Evolutionary conservation across 768 basidiomycete species (phyloP).

Genomic region (Naganishia vishniacii): DNA sequence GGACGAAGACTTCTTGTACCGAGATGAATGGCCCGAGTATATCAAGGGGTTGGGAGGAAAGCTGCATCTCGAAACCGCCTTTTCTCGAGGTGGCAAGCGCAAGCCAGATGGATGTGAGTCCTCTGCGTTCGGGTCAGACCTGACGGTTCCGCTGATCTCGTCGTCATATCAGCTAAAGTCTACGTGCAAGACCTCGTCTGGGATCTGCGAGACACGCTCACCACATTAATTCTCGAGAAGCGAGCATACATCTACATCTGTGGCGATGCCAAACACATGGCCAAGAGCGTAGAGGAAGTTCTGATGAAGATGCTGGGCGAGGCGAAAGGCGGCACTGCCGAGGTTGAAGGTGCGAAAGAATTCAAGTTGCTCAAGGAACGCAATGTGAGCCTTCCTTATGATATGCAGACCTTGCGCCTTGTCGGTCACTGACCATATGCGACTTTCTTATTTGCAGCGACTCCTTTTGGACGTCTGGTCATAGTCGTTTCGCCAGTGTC

Average conservation of each 20-base stretch:
- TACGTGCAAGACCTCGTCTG: conserved; percentile 98
- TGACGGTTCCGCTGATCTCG: background rate
- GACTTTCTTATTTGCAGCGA: conserved; percentile 7
- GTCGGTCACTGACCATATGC: background rate
- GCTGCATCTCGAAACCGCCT: conserved; percentile 79
- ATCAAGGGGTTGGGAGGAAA: conserved; percentile 79
- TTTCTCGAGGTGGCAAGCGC: conserved; percentile 56
- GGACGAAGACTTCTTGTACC: conserved; percentile 85
- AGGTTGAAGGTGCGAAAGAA: conserved; percentile 84
- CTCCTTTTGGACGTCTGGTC: conserved; percentile 31
- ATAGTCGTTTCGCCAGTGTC: conserved; percentile 15
- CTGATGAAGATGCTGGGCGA: conserved; percentile 70
- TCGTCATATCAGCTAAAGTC: conserved; percentile 62
- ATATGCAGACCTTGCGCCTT: conserved; percentile 22
- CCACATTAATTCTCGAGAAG: conserved; percentile 81
- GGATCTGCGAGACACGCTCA: conserved; percentile 75
- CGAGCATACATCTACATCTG: conserved; percentile 98
- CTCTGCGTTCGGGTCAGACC: background rate
- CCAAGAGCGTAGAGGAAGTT: conserved; percentile 86
- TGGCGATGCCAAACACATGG: conserved; percentile 94
- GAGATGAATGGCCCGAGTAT: conserved; percentile 91
- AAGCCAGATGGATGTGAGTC: conserved; percentile 47
- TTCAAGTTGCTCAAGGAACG: conserved; percentile 87
- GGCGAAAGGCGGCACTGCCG: conserved; percentile 82
- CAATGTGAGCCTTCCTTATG: conserved; percentile 36